Conservation (phyloP, 345 rosid genomes). For the Citrus mangshanensis region DNA sequence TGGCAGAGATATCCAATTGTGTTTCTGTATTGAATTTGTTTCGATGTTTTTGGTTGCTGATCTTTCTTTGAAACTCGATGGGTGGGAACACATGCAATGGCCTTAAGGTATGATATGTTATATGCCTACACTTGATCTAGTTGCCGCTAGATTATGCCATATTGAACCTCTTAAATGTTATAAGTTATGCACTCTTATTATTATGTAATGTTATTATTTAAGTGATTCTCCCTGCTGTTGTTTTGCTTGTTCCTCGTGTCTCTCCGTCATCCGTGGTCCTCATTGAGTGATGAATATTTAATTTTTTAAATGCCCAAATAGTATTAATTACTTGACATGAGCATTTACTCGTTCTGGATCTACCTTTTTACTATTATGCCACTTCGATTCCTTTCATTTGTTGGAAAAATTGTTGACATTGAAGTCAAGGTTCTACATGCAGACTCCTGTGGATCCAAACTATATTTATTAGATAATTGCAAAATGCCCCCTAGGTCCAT, state of each 20-base stretch:
- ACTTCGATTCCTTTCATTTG: background rate
- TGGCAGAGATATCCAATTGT: conserved; percentile 2
- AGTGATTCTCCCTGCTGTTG: background rate
- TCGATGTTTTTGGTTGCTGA: background rate
- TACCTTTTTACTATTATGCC: background rate
- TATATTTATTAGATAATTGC: background rate
- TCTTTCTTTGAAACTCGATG: conserved; percentile 6
- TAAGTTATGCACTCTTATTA: conserved; percentile 3
- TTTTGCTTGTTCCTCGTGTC: background rate
- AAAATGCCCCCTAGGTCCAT: background rate
- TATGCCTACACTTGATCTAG: conserved; percentile 9
- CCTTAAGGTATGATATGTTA: background rate
- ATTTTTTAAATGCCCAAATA: background rate
- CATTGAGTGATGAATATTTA: too few species aligned
- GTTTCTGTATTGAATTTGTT: background rate
- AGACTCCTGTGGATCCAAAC: background rate
- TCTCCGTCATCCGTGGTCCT: background rate
- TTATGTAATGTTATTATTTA: background rate
- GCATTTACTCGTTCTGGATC: background rate
- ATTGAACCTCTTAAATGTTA: background rate
- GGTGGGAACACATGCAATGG: background rate
- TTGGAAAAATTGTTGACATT: background rate
- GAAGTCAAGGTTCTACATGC: background rate
- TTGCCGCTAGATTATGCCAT: conserved; percentile 15
- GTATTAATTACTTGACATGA: background rate